phyloP scores from a whole-genome alignment of 2,329 filamentous ascomycete species.

The Paracorniculantispora psalliotae region DNA sequence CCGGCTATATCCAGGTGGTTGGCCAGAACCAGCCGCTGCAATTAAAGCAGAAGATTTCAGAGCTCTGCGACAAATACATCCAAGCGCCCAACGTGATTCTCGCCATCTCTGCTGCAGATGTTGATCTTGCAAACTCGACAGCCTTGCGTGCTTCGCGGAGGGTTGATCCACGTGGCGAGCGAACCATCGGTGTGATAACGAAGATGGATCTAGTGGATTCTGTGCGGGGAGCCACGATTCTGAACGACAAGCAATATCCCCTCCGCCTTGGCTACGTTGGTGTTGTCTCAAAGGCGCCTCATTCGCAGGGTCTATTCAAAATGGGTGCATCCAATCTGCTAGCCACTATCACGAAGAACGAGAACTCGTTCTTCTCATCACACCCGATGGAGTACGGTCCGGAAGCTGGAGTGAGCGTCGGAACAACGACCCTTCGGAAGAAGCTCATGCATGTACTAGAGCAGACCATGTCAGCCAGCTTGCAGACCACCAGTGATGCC shows the following conservation, averaged over 20 bases:
- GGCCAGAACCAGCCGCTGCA: slow-evolving; percentile 86
- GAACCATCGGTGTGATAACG: slow-evolving; percentile 97
- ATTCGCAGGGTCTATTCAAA: slow-evolving; percentile 69
- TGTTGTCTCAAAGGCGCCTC: slow-evolving; percentile 80
- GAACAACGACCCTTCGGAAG: slow-evolving; percentile 81
- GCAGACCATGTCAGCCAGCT: slow-evolving; percentile 90
- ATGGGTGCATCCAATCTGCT: slow-evolving; percentile 76
- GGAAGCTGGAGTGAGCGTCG: slow-evolving; percentile 67
- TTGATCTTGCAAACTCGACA: slow-evolving; percentile 94
- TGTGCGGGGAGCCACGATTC: slow-evolving; percentile 67
- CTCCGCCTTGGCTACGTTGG: slow-evolving; percentile 94
- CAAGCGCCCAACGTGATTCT: slow-evolving; percentile 93
- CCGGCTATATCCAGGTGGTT: slow-evolving; percentile 94
- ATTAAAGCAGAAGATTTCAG: slow-evolving; percentile 90
- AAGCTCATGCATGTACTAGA: slow-evolving; percentile 97
- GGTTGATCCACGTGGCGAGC: slow-evolving; percentile 88
- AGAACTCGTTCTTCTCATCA: slow-evolving; percentile 78
- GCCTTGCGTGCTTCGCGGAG: slow-evolving; percentile 83
- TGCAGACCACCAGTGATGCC: slow-evolving; percentile 84
- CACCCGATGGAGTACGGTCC: slow-evolving; percentile 77
- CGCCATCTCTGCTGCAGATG: slow-evolving; percentile 94
- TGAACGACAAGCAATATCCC: slow-evolving; percentile 89
- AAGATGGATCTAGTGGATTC: slow-evolving; percentile 98
- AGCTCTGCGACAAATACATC: slow-evolving; percentile 98
- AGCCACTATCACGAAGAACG: slow-evolving; percentile 78